These are phyloP conservation scores for Dactylellina parvicollis DNA, from an alignment of 2,329 filamentous ascomycete genomes.

Conservation along the genomic window DNA sequence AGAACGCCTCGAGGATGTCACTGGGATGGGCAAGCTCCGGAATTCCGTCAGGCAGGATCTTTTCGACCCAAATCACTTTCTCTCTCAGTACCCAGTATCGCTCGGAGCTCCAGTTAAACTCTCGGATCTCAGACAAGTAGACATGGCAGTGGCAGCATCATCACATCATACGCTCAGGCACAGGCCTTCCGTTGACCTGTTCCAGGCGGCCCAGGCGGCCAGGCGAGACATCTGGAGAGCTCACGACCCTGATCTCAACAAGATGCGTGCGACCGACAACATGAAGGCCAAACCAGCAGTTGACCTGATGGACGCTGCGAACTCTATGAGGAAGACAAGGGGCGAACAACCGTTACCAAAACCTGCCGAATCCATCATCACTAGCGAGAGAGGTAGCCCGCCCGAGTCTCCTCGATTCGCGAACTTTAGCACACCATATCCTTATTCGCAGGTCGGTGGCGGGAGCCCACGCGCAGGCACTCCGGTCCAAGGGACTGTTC, in stretches of 20 bases:
- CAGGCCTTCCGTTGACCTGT: slow-evolving; percentile 42
- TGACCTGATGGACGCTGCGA: slow-evolving; percentile 49
- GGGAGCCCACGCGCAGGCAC: slow-evolving; percentile 17
- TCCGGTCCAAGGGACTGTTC: slow-evolving; percentile 7
- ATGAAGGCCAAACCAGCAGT: slow-evolving; percentile 29
- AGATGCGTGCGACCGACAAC: slow-evolving; percentile 35
- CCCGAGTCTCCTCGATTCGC: slow-evolving; percentile 26
- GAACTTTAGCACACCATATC: slow-evolving; percentile 22
- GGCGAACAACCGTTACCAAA: slow-evolving; percentile 30
- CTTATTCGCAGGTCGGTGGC: slow-evolving; percentile 15
- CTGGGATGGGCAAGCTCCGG: slow-evolving; percentile 44
- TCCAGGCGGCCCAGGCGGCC: slow-evolving; percentile 46
- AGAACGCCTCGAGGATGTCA: slow-evolving; percentile 51
- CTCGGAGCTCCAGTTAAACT: slow-evolving; percentile 34
- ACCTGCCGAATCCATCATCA: background rate
- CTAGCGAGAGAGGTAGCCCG: slow-evolving; percentile 21
- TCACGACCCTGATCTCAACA: slow-evolving; percentile 17
- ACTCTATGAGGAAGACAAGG: slow-evolving; percentile 31
- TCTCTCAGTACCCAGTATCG: slow-evolving; percentile 39
- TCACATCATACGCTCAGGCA: slow-evolving; percentile 38
- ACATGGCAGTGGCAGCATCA: slow-evolving; percentile 49
- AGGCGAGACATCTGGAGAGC: slow-evolving; percentile 46
- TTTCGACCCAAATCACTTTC: slow-evolving; percentile 49
- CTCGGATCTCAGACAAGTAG: slow-evolving; percentile 36
- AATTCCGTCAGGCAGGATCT: slow-evolving; percentile 47